phyloP scores from a whole-genome alignment of 2,329 filamentous ascomycete species.

The Penicillium janthinellum region DNA sequence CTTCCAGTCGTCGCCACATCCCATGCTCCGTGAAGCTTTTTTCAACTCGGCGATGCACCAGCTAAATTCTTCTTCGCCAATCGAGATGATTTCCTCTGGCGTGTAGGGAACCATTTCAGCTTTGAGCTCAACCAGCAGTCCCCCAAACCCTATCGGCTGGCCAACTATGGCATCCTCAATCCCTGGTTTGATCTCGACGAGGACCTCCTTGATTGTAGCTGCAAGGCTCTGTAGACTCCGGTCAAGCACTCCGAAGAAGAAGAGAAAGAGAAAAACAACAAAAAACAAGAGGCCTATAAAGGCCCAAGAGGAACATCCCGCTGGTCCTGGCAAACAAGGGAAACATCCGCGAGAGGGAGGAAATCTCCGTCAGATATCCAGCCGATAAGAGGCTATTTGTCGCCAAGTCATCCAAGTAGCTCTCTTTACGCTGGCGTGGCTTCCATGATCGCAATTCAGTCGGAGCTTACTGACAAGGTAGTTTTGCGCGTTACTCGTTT shows the following conservation, averaged over 20 bases:
- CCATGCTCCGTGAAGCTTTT: constrained; percentile 52
- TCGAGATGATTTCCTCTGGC: constrained; percentile 57
- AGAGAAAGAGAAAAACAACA: no score
- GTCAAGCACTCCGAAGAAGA: constrained; percentile 8
- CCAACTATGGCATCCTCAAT: constrained; percentile 57
- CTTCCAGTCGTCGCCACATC: constrained; percentile 54
- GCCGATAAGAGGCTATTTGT: constrained; percentile 9
- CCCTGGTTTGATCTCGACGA: constrained; percentile 50
- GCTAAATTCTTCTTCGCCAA: constrained; percentile 40
- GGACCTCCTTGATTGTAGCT: constrained; percentile 41
- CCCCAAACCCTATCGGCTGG: constrained; percentile 57
- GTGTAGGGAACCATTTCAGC: constrained; percentile 62
- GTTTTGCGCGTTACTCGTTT: constrained; percentile 13
- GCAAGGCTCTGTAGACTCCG: constrained; percentile 41
- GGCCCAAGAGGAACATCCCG: no score
- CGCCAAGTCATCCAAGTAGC: constrained; percentile 13
- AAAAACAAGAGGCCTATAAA: no score
- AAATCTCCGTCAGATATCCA: neutral
- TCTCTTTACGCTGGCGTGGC: neutral
- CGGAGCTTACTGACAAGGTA: neutral
- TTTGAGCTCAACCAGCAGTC: constrained; percentile 55
- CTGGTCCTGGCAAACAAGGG: no score
- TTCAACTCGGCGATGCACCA: constrained; percentile 62
- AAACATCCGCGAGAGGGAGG: no score
- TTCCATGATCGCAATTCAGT: neutral